Evolutionary conservation across 2,329 filamentous ascomycete species (phyloP).

Genomic region (Microsporum canis): DNA sequence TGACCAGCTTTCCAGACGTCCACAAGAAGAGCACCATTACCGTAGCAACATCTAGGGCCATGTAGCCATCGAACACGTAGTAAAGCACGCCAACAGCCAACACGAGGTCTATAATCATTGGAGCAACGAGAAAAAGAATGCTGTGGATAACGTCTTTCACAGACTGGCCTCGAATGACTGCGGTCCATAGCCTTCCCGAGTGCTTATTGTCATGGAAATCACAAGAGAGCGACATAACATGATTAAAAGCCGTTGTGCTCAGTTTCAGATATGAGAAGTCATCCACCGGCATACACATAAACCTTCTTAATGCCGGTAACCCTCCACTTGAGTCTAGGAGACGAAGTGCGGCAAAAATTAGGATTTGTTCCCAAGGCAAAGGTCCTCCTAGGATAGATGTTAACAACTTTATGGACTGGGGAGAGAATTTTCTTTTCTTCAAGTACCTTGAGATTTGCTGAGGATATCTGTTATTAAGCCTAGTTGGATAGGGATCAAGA

Average conservation of each 20-base stretch:
- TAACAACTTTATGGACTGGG: neutral
- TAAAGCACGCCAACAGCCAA: slow-evolving; percentile 52
- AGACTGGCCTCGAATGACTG: slow-evolving; percentile 52
- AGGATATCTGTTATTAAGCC: slow-evolving; percentile 67
- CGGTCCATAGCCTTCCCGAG: slow-evolving; percentile 53
- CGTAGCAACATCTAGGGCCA: slow-evolving; percentile 40
- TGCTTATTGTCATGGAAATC: slow-evolving; percentile 58
- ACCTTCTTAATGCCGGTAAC: slow-evolving; percentile 39
- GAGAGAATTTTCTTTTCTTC: slow-evolving; percentile 6
- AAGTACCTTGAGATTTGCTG: slow-evolving; percentile 37
- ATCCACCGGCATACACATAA: slow-evolving; percentile 45
- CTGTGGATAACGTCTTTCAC: slow-evolving; percentile 50
- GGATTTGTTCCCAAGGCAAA: slow-evolving; percentile 44
- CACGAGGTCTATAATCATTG: slow-evolving; percentile 51
- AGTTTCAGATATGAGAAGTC: slow-evolving; percentile 49
- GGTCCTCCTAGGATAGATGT: slow-evolving; percentile 17
- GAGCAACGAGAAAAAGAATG: slow-evolving; percentile 48
- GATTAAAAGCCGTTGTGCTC: slow-evolving; percentile 50
- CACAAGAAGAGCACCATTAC: slow-evolving; percentile 44
- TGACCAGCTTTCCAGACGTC: slow-evolving; percentile 33
- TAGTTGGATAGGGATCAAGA: slow-evolving; percentile 70
- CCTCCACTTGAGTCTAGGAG: slow-evolving; percentile 44
- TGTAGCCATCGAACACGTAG: slow-evolving; percentile 51
- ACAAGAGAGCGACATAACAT: slow-evolving; percentile 58
- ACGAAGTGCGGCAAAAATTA: slow-evolving; percentile 39